Base-by-base conservation (phyloP, 2,329 filamentous ascomycete species). In the Aureobasidium namibiae region DNA sequence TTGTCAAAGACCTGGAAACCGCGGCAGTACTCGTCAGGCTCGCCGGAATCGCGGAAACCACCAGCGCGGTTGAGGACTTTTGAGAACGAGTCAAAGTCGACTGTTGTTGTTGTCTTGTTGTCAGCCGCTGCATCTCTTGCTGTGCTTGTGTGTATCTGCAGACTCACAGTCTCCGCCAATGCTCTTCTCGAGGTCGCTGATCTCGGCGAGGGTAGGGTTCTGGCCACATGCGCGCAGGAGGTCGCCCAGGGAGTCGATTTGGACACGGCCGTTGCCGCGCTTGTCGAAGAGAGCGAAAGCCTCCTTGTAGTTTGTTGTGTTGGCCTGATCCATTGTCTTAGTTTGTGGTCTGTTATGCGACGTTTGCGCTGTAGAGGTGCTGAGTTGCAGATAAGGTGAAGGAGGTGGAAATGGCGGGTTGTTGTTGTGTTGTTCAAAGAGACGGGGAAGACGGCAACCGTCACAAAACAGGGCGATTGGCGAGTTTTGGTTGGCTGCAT, bases 251-350 rank as follows among this genome's bases (percentile, higher is more conserved):
- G 87, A 88, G 66, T 92, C 88, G 74, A 92, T 81, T 41, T 88
- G 78, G 67, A 97, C 94, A 68, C 92, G 92, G 72, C 92, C 92
- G 73, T 90, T 95, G 73, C 94, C 94, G 75, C 94, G 92, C 86
- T 96, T 97, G 83, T 99, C 94, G 82, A 97, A 99, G 74, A 99
- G 89, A 70, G 92, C 92, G 78, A 99, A 99, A 68, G 94, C 94
- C 87, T 99, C 94, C 82, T 97, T 97, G 90, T 97, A 99, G 87
- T 99, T 97, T 80, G 92, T 97, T 80, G 92, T 97, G 63, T 84
- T 84, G 73, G 83, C 82, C 83, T 86, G 82, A 39, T 63, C 59
- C 57, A 59, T 59, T 59, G 36, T 59, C 45, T 57, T 57, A 57
- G 54, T 48, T 46, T 50, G 44, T 29, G n/a, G 16, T 50, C 29